Base-by-base conservation (phyloP, 2,329 filamentous ascomycete genomes). In the Chrysoporthe deuterocubensis region DNA sequence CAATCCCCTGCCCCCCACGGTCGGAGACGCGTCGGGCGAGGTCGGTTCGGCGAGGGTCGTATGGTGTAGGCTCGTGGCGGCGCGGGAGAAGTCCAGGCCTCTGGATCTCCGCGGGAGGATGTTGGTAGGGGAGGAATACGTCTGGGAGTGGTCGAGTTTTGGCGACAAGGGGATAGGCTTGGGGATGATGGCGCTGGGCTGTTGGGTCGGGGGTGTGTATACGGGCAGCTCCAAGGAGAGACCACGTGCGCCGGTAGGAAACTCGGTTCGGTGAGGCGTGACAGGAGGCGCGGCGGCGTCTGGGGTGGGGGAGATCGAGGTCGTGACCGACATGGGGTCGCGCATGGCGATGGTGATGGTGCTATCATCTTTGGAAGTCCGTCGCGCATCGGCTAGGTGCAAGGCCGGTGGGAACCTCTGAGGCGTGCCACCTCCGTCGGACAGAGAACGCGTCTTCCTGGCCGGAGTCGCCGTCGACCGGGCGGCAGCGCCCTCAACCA, bases 61-160 rank as follows among this genome's bases (percentile, higher is more conserved):
- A 79, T 98, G 96, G 80, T 98, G 96, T 32, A 99, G 84, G 76
- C 94, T 97, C 13, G 95, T 97, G 70, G 93, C 96, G 13, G 94
- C 94, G 72, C 95, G 88, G 52, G 95, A 95, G 78, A 97, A 98
- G 80, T 98, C 95, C 69, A 97, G 84, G 56, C 95, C 95, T 66
- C 95, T 89, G 42, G 94, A 97, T 70, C 94, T 90, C 71, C 95
- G 89, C 21, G 95, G 95, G 8, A 98, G 85, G 59, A 97, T 92
- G 65, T 94, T 96, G 2, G 69, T 70, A 16, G 94, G 94, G 1
- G 93, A 95, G 54, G 92, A 91, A 81, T 96, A 97, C 60, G 90
- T 93, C 72, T 94, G 92, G 26, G 91, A 90, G 66, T 92, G 87
- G 78, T 97, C 94, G 71, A 96, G 87, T 77, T 96, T 94, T 18